A percentile compares a stretch with the other conserved stretches of the same genome.
phyloP scores from a whole-genome alignment of 2,329 filamentous ascomycete species.

The Podosphaera fusca region DNA sequence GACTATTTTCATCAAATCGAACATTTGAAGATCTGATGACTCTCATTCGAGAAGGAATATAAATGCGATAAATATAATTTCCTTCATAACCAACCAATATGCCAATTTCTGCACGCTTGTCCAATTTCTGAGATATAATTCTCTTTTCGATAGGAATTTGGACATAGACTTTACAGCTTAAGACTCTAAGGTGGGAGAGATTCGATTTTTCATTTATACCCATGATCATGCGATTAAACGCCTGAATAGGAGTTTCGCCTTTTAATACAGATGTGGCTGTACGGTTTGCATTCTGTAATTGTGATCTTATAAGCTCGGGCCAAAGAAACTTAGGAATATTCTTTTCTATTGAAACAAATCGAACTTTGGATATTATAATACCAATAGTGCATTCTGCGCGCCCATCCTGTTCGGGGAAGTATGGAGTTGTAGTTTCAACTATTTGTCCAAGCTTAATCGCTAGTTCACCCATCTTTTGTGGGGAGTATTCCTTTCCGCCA shows the following conservation, averaged over 20 bases:
- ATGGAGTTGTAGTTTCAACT: too few relatives aligned
- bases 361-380: neutral
- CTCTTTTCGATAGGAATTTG: neutral
- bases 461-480: too few relatives aligned
- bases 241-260: neutral
- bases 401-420: too few relatives aligned
- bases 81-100: too few relatives aligned
- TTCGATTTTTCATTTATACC: neutral
- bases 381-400: neutral
- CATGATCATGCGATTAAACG: neutral
- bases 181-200: neutral
- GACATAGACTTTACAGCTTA: neutral
- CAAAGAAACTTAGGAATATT: neutral
- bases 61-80: too few relatives aligned
- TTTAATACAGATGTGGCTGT: neutral
- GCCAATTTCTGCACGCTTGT: too few relatives aligned
- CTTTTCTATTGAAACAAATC: neutral
- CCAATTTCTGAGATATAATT: neutral
- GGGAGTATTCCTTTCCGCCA: too few relatives aligned
- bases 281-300: neutral
- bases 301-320: neutral
- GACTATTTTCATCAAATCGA: too few relatives aligned
- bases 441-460: too few relatives aligned
- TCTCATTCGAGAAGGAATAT: too few relatives aligned
- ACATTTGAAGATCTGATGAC: too few relatives aligned